Base-by-base conservation (phyloP, 345 rosid genomes). In the Eucalyptus brandiana region DNA sequence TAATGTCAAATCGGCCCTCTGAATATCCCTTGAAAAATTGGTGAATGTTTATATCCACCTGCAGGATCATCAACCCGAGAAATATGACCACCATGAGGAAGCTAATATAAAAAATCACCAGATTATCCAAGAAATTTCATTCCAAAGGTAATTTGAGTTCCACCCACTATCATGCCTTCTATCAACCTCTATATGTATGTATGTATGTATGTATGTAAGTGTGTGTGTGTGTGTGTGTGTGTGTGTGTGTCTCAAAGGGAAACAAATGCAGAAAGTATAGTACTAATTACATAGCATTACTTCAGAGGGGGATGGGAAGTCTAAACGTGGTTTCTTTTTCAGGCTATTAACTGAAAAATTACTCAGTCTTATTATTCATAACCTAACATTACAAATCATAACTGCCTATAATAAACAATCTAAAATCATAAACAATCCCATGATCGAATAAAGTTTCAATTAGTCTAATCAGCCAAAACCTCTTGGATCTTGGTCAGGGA, bases 31-130 rank as follows among this genome's bases (percentile, higher is more conserved):
- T 76, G 83, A 95, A 94, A 89, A 95, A 96, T 54, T 92, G 87
- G 53, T 90, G 94, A 62, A 94, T 92, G 88, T 94, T 95, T 67
- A 95, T 58, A 56, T 93, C 93, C n/a, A 90, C 95, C 96, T 96
- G 91, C 93, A 90, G 86, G 60, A 87, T 12, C 28, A 76, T 37
- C 47, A 76, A 40, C 47, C 47, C 3, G 6, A 76, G 47, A 42
- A 48, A 28, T 47, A n/a, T 50, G 28, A 88, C 45, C 86, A 88
- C 12, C 28, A 90, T 42, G 32, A 69, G 21, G 9, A 40, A 44
- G 45, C 56, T 32, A 53, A 87, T 21, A 76, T 40, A 40, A 76
- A 23, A 37, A 76, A 76, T 76, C 45, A 37, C 83, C 83, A 21
- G 47, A 76, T 21, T 21, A 40, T 76, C 28, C 28, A 19, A 76